Base-by-base conservation (phyloP, 2,329 filamentous ascomycete genomes). In the Zarea fungicola region DNA sequence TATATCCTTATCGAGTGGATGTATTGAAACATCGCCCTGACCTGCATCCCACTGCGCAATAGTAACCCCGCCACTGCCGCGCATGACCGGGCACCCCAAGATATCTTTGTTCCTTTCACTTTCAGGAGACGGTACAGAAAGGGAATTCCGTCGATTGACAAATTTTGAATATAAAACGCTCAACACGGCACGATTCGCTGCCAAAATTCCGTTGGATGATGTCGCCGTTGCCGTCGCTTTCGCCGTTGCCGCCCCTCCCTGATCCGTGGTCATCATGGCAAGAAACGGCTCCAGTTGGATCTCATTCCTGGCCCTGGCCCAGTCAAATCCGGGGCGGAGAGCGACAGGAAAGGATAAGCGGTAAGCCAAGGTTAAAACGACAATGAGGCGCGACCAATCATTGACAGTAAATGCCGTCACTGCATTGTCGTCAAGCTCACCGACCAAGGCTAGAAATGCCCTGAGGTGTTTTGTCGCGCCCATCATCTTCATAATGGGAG, bases 401-500 rank as follows among this genome's bases (percentile, higher is more conserved):
- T 47, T 50, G 32, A 47, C 26, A n/a, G 48, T 50, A 14, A 50
- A 50, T 3, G 48, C 44, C 28, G 47, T 34, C 26, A 50, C 23
- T 7, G 25, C 31, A n/a, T 13, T 18, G 23, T 50, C 48, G 11
- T 42, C 42, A 14, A 51, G 28, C n/a, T 22, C 48, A 10, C 34
- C 34, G 8, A 52, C 39, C 25, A 47, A 28, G 23, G 47, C 36
- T 11, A 52, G 29, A 10, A 52, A 50, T 6, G 42, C 16, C 6
- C 42, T 14, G 9, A 52, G 48, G 23, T 45, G 36, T 26, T 48
- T 31, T 14, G 22, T 13, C 19, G 35, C 19, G 26, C 35, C 40
- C 14, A 16, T 23, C 26, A 47, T 32, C 8, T 18, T 16, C 6
- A 26, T 14, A 3, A 25, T 18, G 5, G 44, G 26, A 7, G 44